These are phyloP conservation scores for Colletotrichum caudatum DNA, from an alignment of 2,329 filamentous ascomycete genomes.

Conservation along the genomic window DNA sequence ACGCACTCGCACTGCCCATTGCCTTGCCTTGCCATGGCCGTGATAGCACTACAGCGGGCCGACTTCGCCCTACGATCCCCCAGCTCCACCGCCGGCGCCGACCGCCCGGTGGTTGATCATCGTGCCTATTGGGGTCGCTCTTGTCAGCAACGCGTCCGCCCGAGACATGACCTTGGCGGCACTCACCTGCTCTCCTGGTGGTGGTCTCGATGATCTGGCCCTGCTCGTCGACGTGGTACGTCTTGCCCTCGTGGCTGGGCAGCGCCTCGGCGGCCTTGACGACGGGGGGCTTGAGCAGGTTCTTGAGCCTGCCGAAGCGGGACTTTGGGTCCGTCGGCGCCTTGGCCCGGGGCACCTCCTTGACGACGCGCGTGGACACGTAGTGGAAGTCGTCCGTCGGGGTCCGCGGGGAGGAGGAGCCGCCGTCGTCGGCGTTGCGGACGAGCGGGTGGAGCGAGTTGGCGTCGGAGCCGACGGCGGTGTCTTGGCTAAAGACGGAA, in stretches of 20 bases:
- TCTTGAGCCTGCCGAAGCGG: constrained; percentile 31
- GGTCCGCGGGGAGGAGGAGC: neutral
- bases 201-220: constrained; percentile 39
- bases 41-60: neutral
- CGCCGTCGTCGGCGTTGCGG: constrained; percentile 7
- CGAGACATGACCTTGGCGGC: neutral
- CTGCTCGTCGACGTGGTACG: constrained; percentile 39
- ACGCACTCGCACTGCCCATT: neutral
- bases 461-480: constrained; percentile 28
- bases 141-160: neutral
- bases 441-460: constrained; percentile 23
- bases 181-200: constrained; percentile 29
- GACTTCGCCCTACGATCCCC: neutral
- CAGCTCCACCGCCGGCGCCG: neutral
- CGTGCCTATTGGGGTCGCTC: neutral
- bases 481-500: constrained; percentile 36
- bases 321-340: constrained; percentile 19
- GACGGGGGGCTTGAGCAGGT: constrained; percentile 36
- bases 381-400: constrained; percentile 34
- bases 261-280: constrained; percentile 36
- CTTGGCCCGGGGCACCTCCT: constrained; percentile 35
- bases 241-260: constrained; percentile 37
- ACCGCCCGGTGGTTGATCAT: constrained; percentile 14
- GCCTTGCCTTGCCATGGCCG: neutral
- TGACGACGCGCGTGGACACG: constrained; percentile 33